A percentile compares a stretch with the other conserved stretches of the same genome.
Evolutionary conservation across 306 rosid species (phyloP).

Genomic region (Fragaria ananassa): DNA sequence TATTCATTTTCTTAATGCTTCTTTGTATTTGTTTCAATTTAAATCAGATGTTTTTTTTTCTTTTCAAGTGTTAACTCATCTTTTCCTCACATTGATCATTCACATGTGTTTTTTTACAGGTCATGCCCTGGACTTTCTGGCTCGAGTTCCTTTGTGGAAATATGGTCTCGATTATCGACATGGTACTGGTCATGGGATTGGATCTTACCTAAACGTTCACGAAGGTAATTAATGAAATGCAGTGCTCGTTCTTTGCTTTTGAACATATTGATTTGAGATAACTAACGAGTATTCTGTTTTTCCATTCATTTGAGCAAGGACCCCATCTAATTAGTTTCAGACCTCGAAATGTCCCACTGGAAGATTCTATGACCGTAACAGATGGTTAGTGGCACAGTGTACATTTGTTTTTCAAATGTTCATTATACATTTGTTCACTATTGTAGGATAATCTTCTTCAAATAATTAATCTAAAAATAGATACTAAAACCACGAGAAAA

Average conservation of each 20-base stretch:
- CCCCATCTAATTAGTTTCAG: conserved; percentile 97
- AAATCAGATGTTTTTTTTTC: background rate
- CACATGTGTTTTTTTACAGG: conserved; percentile 39
- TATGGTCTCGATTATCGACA: conserved; percentile 96
- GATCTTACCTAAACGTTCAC: conserved; percentile 94
- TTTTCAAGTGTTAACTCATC: conserved; percentile 11
- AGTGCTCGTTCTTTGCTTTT: conserved; percentile 19
- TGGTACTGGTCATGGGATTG: conserved; percentile 99
- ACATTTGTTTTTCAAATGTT: too few relatives aligned
- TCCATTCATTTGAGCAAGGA: conserved; percentile 52
- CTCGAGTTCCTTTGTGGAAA: conserved; percentile 93
- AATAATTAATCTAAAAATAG: background rate
- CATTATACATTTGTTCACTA: background rate
- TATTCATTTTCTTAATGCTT: conserved; percentile 24
- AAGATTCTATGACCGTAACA: conserved; percentile 90
- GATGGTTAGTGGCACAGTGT: conserved; percentile 63
- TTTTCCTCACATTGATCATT: conserved; percentile 1
- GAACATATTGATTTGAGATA: conserved; percentile 5
- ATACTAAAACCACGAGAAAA: background rate
- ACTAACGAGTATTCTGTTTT: background rate
- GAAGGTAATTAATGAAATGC: conserved; percentile 55
- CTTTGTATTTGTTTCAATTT: conserved; percentile 16
- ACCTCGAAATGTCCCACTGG: conserved; percentile 82
- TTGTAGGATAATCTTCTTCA: background rate
- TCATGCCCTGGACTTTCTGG: conserved; percentile 80